Evolutionary conservation across 768 basidiomycete species (phyloP).

Genomic region (Thelephora aurantiotincta): DNA sequence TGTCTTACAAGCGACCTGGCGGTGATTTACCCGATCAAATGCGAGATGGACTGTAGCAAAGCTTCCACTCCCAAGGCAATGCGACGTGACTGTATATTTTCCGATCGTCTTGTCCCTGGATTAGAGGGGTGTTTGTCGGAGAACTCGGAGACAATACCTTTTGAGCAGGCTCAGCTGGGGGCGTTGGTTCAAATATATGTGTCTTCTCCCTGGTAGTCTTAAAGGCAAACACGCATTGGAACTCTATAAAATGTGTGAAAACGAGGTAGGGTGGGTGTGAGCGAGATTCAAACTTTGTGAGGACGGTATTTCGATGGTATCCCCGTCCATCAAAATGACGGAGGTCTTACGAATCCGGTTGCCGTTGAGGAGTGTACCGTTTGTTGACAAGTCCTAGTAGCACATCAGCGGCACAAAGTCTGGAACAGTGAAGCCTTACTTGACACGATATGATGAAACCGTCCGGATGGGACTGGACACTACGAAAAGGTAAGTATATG

Average conservation of each 20-base stretch:
- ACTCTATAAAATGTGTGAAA: conserved; percentile 26
- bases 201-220: conserved; percentile 37
- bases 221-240: conserved; percentile 49
- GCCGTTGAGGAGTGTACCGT: conserved; percentile 60
- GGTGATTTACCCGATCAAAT: conserved; percentile 42
- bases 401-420: not conserved
- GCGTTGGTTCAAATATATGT: conserved; percentile 47
- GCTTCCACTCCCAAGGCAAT: conserved; percentile 67
- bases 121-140: not conserved
- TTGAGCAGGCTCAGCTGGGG: conserved; percentile 34
- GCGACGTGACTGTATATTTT: conserved; percentile 58
- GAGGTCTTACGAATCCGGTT: conserved; percentile 52
- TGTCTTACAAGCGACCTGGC: conserved; percentile 78
- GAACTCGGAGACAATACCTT: conserved; percentile 25
- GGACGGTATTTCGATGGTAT: conserved; percentile 51
- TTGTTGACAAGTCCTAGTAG: conserved; percentile 58
- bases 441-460: conserved; percentile 71
- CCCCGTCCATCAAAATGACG: conserved; percentile 67
- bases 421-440: conserved; percentile 21
- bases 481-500: conserved; percentile 15
- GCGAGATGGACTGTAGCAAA: conserved; percentile 78
- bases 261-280: not conserved
- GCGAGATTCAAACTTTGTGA: conserved; percentile 35
- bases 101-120: conserved; percentile 32
- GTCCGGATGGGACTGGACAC: conserved; percentile 56